phyloP scores from a whole-genome alignment of 495 filamentous ascomycete genomes.

The Annulohypoxylon maeteangense region DNA sequence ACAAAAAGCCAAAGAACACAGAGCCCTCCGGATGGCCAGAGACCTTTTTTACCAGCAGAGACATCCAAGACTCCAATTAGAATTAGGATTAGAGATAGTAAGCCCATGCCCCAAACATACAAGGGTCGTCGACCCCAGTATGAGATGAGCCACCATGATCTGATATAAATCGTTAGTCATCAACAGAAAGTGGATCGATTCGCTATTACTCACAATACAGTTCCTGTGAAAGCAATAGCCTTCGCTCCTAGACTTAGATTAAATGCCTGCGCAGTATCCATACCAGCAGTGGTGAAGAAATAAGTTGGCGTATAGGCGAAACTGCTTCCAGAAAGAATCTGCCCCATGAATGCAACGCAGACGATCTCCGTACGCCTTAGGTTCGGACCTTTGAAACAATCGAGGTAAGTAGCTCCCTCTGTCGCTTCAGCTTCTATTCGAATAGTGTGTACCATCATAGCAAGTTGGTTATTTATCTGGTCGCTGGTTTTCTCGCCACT shows the following conservation, averaged over 20 bases:
- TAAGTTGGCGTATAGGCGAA: slow-evolving; percentile 76
- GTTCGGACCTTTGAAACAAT: slow-evolving; percentile 73
- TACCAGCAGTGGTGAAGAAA: slow-evolving; percentile 72
- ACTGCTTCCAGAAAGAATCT: slow-evolving; percentile 71
- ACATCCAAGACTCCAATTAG: slow-evolving; percentile 46
- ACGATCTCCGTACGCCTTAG: slow-evolving; percentile 72
- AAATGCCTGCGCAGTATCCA: slow-evolving; percentile 63
- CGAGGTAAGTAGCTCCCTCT: slow-evolving; percentile 66
- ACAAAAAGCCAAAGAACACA: slow-evolving; percentile 56
- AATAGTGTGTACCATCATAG: slow-evolving; percentile 77
- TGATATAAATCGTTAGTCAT: slow-evolving; percentile 43
- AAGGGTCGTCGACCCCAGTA: slow-evolving; percentile 58
- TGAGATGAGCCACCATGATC: slow-evolving; percentile 60
- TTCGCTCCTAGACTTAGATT: slow-evolving; percentile 45
- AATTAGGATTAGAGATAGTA: slow-evolving; percentile 51
- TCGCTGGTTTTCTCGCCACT: slow-evolving; percentile 57
- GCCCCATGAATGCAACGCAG: slow-evolving; percentile 72
- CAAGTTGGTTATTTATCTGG: slow-evolving; percentile 68
- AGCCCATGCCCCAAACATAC: slow-evolving; percentile 56
- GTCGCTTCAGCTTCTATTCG: slow-evolving; percentile 67
- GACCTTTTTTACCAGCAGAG: slow-evolving; percentile 35
- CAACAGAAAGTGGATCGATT: slow-evolving; percentile 12
- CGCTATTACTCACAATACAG: slow-evolving; percentile 46
- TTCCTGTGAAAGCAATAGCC: slow-evolving; percentile 59
- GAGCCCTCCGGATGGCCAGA: slow-evolving; percentile 50